Evolutionary conservation across 768 basidiomycete genomes (phyloP).

Genomic region (Mycena pura): DNA sequence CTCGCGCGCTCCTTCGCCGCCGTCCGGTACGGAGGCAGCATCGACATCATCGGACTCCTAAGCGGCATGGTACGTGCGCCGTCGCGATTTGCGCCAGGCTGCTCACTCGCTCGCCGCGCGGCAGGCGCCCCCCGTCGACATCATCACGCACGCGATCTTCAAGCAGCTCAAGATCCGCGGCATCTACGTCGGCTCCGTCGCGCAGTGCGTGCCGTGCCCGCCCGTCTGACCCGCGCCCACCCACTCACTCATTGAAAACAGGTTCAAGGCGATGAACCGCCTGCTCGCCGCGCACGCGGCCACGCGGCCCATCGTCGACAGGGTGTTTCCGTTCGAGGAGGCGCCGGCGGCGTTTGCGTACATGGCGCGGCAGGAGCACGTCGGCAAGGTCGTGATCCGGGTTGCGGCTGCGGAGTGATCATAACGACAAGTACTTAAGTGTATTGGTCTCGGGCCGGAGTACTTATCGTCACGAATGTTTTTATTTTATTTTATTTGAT

Average conservation of each 20-base stretch:
- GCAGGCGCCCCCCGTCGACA: constrained; percentile 35
- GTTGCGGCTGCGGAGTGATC: too few species aligned
- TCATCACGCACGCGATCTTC: constrained; percentile 34
- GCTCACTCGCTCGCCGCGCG: constrained; percentile 27
- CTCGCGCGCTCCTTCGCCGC: constrained; percentile 43
- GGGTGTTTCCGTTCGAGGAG: constrained; percentile 56
- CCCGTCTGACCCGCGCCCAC: too few species aligned
- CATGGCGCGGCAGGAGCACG: constrained; percentile 52
- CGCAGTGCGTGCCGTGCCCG: constrained; percentile 47
- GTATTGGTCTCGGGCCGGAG: too few species aligned
- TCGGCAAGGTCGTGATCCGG: constrained; percentile 60
- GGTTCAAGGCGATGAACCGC: constrained; percentile 54
- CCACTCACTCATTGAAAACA: constrained; percentile 10
- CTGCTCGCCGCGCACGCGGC: constrained; percentile 43
- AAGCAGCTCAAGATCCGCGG: constrained; percentile 46
- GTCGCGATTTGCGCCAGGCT: background rate
- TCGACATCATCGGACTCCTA: constrained; percentile 57
- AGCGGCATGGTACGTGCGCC: constrained; percentile 44
- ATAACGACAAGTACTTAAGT: too few species aligned
- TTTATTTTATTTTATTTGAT: too few species aligned
- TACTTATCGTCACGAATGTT: too few species aligned
- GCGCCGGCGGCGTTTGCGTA: constrained; percentile 51
- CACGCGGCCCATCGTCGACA: constrained; percentile 55
- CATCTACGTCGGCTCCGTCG: constrained; percentile 52
- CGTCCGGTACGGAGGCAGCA: constrained; percentile 44